Evolutionary conservation across 148 eudicot genomes (phyloP).

Genomic region (Vaccinium vitisidaea): DNA sequence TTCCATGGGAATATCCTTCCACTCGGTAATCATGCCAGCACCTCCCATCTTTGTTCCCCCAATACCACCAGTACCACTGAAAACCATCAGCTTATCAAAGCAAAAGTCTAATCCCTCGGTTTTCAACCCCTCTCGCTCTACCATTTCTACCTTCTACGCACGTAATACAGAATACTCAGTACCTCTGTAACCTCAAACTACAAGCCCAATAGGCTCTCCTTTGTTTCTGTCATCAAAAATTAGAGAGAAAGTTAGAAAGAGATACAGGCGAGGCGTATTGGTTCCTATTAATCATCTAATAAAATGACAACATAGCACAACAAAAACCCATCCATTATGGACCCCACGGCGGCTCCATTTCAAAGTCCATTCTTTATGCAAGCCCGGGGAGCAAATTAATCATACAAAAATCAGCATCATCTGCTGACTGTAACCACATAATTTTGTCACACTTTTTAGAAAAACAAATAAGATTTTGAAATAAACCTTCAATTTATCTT

Average conservation of each 20-base stretch:
- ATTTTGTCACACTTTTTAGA: not conserved
- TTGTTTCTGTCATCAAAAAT: conserved; percentile 13
- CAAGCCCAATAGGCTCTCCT: not conserved
- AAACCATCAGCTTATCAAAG: conserved; percentile 73
- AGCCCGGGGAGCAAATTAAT: not conserved
- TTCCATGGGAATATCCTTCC: conserved; percentile 96
- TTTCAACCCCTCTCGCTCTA: conserved; percentile 39
- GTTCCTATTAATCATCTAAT: not conserved
- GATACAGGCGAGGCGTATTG: conserved; percentile 18
- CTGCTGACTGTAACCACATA: not conserved
- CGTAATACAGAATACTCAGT: not conserved
- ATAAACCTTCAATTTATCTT: not conserved
- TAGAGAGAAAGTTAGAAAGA: conserved; percentile 7
- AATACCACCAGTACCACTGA: conserved; percentile 21
- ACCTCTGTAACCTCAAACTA: not conserved
- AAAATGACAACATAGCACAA: conserved; percentile 13
- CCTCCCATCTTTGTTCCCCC: conserved; percentile 30
- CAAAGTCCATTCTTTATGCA: not conserved
- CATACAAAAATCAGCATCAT: not conserved
- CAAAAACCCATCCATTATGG: conserved; percentile 13
- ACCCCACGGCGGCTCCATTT: not conserved
- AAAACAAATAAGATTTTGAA: not conserved
- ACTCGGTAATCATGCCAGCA: conserved; percentile 42
- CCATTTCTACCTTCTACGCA: conserved; percentile 23
- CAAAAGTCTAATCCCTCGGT: conserved; percentile 50